Evolutionary conservation across 2,329 filamentous ascomycete genomes (phyloP), one percentile per base, ranked within the genome.

Genomic region (Alternaria gansuensis): DNA sequence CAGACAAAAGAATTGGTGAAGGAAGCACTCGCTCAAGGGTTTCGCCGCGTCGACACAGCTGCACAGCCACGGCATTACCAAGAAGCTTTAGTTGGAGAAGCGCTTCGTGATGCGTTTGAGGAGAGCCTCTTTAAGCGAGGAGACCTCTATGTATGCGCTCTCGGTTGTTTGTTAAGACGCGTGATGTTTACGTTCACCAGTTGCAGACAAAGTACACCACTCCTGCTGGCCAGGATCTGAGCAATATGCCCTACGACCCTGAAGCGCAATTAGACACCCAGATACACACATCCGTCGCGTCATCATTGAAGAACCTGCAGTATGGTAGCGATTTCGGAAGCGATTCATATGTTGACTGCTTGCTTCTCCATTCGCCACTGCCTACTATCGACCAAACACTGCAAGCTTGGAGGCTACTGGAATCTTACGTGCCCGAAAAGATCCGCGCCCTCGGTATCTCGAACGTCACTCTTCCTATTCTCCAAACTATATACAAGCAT

Each of bases 121-220:
- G 83, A 88, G 31, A 86, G 86, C 2, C 75, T 85, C n/a, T 79
- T 90, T 45, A 82, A 71, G 48, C 81, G 87, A 58, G 76, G 82
- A 44, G 85, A 90, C 33, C 68, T 94, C 45, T 92, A 88, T 72
- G 86, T 91, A 71, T 68, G 84, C 69, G 14, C 13, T 14, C 3
- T 8, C 17, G 17, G 2, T 0, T 8, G 4, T 3, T n/a, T 26
- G 3, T 14, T 8, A 5, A 24, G 3, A 3, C 26, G 31, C 3
- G 17, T 3, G 1, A 17, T 28, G 28, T 51, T 61, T 3, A 57
- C 48, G 3, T 4, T 3, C 7, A 23, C 21, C 29, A 90, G 86
- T 82, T 93, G 43, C 91, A 96, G 83, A 93, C 91, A n/a, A 95
- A 94, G 75, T 95, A 89, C 79, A 92, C 90, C 1, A 83, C 88